Evolutionary conservation across 345 rosid genomes (phyloP).

Genomic region (Lepidium didymum): DNA sequence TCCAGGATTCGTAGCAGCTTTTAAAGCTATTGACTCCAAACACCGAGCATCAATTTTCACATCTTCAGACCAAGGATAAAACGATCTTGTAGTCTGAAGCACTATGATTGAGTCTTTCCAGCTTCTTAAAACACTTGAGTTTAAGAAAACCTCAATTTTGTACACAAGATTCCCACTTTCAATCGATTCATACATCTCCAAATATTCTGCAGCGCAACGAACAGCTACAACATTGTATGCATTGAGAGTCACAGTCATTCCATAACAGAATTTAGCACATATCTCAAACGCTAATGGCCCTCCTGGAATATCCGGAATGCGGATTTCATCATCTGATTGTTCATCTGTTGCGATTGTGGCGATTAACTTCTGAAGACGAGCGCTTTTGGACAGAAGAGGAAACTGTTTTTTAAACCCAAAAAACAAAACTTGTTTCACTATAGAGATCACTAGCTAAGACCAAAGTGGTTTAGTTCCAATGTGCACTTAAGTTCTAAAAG

Average conservation of each 20-base stretch:
- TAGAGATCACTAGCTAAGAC: neutral
- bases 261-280: conserved; percentile 89
- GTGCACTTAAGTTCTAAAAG: neutral
- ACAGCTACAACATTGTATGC: conserved; percentile 81
- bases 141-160: conserved; percentile 70
- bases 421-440: neutral
- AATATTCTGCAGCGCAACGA: conserved; percentile 79
- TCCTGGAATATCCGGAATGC: conserved; percentile 66
- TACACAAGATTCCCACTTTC: conserved; percentile 67
- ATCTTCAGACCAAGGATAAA: conserved; percentile 52
- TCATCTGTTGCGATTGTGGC: conserved; percentile 32
- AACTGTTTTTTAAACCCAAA: conserved; percentile 36
- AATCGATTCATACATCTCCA: conserved; percentile 53
- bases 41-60: conserved; percentile 46
- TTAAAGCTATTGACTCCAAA: conserved; percentile 56
- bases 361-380: conserved; percentile 52
- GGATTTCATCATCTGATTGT: conserved; percentile 44
- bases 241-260: conserved; percentile 81
- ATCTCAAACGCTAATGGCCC: conserved; percentile 81
- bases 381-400: conserved; percentile 68
- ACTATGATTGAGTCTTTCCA: conserved; percentile 77
- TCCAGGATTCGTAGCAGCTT: conserved; percentile 43
- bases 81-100: conserved; percentile 46
- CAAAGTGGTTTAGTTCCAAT: neutral
- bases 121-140: conserved; percentile 56